Evolutionary conservation across 768 basidiomycete genomes (phyloP).

Genomic region (Coprinellus aureogranulatus): DNA sequence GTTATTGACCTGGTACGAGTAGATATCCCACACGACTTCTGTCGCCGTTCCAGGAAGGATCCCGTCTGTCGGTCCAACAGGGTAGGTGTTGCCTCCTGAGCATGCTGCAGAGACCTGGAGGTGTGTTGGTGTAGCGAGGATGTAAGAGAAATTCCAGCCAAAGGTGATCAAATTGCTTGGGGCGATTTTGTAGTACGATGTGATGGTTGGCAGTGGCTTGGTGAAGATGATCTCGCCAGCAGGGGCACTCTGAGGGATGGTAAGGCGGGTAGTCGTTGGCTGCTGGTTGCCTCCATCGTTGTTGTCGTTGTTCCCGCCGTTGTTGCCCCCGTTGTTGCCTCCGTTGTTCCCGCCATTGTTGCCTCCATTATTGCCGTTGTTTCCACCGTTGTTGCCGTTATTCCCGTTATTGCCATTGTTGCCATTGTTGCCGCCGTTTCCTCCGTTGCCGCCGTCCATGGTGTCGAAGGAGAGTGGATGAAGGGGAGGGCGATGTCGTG

Average conservation of each 20-base stretch:
- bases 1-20: slow-evolving; percentile 62
- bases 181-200: slow-evolving; percentile 89
- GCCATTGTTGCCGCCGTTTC: too few species aligned
- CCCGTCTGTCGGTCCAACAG: slow-evolving; percentile 77
- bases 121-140: slow-evolving; percentile 66
- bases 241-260: slow-evolving; percentile 31
- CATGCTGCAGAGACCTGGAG: slow-evolving; percentile 82
- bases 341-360: too few species aligned
- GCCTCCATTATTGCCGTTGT: too few species aligned
- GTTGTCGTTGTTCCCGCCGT: too few species aligned
- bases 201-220: slow-evolving; percentile 75
- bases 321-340: too few species aligned
- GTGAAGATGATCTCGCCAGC: slow-evolving; percentile 72
- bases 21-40: slow-evolving; percentile 77
- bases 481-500: background rate
- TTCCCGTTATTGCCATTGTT: background rate
- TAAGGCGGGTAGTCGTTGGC: slow-evolving; percentile 4
- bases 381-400: background rate
- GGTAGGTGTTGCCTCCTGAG: slow-evolving; percentile 86
- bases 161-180: slow-evolving; percentile 73
- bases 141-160: slow-evolving; percentile 83
- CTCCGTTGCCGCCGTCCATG: too few species aligned
- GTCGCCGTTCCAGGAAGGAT: slow-evolving; percentile 71
- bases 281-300: background rate
- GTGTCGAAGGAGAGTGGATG: background rate